Conservation (phyloP, 1,284 basidiomycete genomes). For the Hortiboletus rubellus region DNA sequence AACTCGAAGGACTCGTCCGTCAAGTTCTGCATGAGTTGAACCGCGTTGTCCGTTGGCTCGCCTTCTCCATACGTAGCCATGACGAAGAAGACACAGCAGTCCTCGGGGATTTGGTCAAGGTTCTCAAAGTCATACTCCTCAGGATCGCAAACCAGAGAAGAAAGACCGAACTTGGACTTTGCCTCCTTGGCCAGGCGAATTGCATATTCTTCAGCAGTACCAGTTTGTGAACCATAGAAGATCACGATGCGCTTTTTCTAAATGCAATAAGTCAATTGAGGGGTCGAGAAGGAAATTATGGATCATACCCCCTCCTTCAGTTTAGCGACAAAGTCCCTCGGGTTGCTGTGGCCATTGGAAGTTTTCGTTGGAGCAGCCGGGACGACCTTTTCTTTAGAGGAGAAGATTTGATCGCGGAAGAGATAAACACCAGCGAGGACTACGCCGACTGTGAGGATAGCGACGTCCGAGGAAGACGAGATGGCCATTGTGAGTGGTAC, state of each 20-base stretch:
- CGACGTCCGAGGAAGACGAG: slow-evolving; percentile 58
- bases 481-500: slow-evolving; percentile 30
- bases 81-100: slow-evolving; percentile 89
- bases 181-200: slow-evolving; percentile 93
- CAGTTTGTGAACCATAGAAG: slow-evolving; percentile 96
- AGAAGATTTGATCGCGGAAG: slow-evolving; percentile 75
- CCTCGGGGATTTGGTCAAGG: slow-evolving; percentile 86
- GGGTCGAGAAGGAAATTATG: background rate
- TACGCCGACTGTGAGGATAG: slow-evolving; percentile 69
- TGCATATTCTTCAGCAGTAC: slow-evolving; percentile 95
- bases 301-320: slow-evolving; percentile 82
- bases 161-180: slow-evolving; percentile 90
- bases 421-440: slow-evolving; percentile 73
- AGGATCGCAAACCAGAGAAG: slow-evolving; percentile 92
- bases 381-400: slow-evolving; percentile 57
- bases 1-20: slow-evolving; percentile 87
- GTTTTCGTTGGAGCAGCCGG: slow-evolving; percentile 47
- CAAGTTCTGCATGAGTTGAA: slow-evolving; percentile 90
- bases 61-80: slow-evolving; percentile 99
- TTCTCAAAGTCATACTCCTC: slow-evolving; percentile 98
- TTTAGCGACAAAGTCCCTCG: slow-evolving; percentile 86
- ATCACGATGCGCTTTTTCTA: slow-evolving; percentile 95
- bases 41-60: slow-evolving; percentile 99
- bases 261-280: slow-evolving; percentile 7
- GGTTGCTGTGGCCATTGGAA: slow-evolving; percentile 71